Conservation (phyloP, 176 grass and related monocot species). For the Poa pratensis region DNA sequence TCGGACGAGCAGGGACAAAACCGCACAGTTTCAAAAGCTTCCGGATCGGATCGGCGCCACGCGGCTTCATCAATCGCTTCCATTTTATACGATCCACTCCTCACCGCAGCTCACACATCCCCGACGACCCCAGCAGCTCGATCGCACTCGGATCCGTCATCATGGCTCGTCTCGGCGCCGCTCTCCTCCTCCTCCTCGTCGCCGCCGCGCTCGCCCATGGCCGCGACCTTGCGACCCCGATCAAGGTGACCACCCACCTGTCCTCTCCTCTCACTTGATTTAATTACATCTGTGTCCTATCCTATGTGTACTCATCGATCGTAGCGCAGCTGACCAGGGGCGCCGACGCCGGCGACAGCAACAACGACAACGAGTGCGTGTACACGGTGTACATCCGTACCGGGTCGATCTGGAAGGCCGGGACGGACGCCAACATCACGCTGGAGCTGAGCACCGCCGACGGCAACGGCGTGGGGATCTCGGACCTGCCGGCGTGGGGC, state of each 20-base stretch:
- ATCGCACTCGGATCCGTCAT: neutral
- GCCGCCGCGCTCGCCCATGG: neutral
- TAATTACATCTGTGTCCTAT: too few species aligned
- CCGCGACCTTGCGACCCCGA: neutral
- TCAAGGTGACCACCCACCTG: slow-evolving; percentile 15
- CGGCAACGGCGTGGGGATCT: slow-evolving; percentile 57
- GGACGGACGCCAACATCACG: slow-evolving; percentile 81
- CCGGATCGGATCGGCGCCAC: slow-evolving; percentile 38
- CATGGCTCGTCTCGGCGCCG: slow-evolving; percentile 41
- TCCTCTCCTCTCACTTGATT: neutral
- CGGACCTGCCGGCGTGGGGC: slow-evolving; percentile 77
- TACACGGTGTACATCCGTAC: slow-evolving; percentile 92
- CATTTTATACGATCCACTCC: slow-evolving; percentile 37
- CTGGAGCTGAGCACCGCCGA: slow-evolving; percentile 55
- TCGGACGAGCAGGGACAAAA: slow-evolving; percentile 5
- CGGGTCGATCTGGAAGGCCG: slow-evolving; percentile 80
- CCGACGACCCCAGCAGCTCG: neutral
- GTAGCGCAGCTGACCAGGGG: slow-evolving; percentile 32
- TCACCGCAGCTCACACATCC: neutral
- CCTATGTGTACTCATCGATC: neutral
- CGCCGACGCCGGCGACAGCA: slow-evolving; percentile 8
- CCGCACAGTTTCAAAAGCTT: neutral
- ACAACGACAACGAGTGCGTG: slow-evolving; percentile 58
- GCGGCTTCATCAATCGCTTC: neutral
- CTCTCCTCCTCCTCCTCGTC: slow-evolving; percentile 41